Evolutionary conservation across 208 protist species (phyloP).

Genomic region (Crithidia expoeki): DNA sequence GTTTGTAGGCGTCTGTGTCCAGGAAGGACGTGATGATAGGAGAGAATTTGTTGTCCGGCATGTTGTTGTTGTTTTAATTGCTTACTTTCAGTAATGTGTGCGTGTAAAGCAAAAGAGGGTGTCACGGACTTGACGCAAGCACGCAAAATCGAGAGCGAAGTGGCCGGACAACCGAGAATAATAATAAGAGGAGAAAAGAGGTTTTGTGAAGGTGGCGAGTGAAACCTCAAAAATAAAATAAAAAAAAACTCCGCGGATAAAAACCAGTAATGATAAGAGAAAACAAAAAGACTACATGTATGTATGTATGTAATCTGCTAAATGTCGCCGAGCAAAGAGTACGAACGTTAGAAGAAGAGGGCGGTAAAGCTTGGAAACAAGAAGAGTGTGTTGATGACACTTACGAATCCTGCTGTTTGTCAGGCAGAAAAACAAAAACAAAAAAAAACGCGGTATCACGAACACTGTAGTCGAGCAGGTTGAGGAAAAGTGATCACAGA

Average conservation of each 20-base stretch:
- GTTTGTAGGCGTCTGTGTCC: constrained; percentile 91
- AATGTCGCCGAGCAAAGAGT: neutral
- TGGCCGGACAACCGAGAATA: too few species aligned
- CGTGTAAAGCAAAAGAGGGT: too few species aligned
- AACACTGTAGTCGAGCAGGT: too few species aligned
- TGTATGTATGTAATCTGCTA: neutral
- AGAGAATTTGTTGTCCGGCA: constrained; percentile 34
- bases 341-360: neutral
- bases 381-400: too few species aligned
- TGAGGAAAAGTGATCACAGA: too few species aligned
- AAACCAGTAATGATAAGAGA: neutral
- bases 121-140: too few species aligned
- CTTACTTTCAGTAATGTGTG: neutral
- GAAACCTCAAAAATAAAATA: neutral
- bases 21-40: constrained; percentile 84
- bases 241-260: neutral
- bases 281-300: neutral
- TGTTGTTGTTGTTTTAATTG: constrained; percentile 8
- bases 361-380: too few species aligned
- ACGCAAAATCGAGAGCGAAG: too few species aligned
- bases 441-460: too few species aligned
- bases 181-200: neutral
- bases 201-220: neutral
- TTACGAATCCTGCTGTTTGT: too few species aligned
- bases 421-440: too few species aligned